Evolutionary conservation across 371 early-diverging fungal genomes (phyloP).

Genomic region (Mortierella sp.): DNA sequence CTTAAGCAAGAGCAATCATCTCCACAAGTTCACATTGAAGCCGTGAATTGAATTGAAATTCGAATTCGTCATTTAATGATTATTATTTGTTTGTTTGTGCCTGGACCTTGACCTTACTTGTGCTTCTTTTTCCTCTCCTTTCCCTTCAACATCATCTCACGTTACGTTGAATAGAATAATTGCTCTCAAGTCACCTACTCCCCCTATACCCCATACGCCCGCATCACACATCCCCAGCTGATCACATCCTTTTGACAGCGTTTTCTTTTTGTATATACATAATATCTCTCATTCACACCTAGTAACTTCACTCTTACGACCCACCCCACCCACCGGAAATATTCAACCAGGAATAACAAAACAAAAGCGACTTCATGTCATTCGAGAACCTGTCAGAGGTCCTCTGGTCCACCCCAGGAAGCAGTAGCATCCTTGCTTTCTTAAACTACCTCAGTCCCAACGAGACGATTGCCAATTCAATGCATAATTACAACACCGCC

Average conservation of each 20-base stretch:
- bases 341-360: too few species aligned
- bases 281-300: background rate
- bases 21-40: too few species aligned
- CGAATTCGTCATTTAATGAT: too few species aligned
- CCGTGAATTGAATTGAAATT: too few species aligned
- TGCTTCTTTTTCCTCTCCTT: background rate
- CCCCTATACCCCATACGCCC: background rate
- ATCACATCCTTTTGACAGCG: background rate
- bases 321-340: background rate
- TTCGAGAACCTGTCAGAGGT: conserved; percentile 52
- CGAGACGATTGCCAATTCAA: conserved; percentile 2
- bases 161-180: too few species aligned
- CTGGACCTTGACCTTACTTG: background rate
- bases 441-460: conserved; percentile 13
- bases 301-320: background rate
- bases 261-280: background rate
- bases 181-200: background rate
- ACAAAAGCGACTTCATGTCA: conserved; percentile 33
- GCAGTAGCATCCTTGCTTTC: conserved; percentile 39
- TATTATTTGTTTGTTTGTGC: background rate
- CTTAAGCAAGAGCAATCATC: too few species aligned
- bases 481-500: conserved; percentile 10
- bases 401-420: conserved; percentile 51
- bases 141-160: background rate
- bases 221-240: background rate